A percentile compares a stretch with the other conserved stretches of the same genome.
Conservation (phyloP, 768 basidiomycete species). For the Hypholoma fasciculare region DNA sequence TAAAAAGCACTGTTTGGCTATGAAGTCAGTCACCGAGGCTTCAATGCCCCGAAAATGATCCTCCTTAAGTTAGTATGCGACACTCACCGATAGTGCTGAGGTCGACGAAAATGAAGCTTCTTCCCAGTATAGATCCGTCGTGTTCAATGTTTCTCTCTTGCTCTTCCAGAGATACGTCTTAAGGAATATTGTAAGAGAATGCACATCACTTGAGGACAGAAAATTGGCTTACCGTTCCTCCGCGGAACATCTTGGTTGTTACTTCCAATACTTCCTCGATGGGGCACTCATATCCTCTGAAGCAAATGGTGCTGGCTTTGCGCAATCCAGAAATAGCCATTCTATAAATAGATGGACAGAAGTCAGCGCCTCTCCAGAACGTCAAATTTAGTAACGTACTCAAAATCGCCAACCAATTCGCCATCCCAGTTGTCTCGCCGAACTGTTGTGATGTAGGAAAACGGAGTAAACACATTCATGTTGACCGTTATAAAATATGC, state of each 20-base stretch:
- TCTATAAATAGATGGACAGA: constrained; percentile 15
- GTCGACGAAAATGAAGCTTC: constrained; percentile 10
- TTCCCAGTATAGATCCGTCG: constrained; percentile 15
- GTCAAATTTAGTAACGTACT: constrained; percentile 26
- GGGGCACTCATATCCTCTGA: constrained; percentile 36
- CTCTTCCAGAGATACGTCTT: constrained; percentile 21
- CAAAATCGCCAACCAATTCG: constrained; percentile 48
- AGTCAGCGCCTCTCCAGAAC: neutral
- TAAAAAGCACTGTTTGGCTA: constrained; percentile 34
- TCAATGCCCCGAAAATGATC: no score
- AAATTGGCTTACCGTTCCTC: constrained; percentile 17
- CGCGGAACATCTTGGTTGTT: constrained; percentile 34
- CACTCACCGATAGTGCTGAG: constrained; percentile 8
- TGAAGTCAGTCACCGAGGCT: neutral
- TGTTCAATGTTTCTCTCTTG: constrained; percentile 4
- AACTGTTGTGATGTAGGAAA: constrained; percentile 46
- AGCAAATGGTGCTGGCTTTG: constrained; percentile 31
- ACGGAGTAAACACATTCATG: constrained; percentile 51
- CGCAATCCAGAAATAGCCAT: constrained; percentile 26
- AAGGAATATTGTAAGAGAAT: neutral
- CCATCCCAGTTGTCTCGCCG: constrained; percentile 39
- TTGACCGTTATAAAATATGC: constrained; percentile 46
- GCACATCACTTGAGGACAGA: neutral
- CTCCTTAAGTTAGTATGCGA: neutral
- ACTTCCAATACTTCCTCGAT: constrained; percentile 35